Conservation (phyloP, 495 filamentous ascomycete genomes). For the Neurospora sp. region DNA sequence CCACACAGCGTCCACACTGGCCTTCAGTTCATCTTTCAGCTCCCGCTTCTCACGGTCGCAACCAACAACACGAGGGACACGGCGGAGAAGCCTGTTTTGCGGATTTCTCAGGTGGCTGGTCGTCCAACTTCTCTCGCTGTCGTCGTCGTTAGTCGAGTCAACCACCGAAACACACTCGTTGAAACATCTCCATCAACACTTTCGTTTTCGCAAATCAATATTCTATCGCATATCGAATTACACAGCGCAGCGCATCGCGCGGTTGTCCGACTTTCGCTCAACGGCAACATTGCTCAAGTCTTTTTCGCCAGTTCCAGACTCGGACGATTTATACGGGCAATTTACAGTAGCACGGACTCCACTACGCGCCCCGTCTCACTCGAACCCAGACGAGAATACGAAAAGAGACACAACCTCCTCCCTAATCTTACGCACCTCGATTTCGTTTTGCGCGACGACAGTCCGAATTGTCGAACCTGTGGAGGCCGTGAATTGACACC, state of each 20-base stretch:
- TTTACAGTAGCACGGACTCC: neutral
- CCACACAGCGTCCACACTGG: neutral
- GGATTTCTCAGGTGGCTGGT: neutral
- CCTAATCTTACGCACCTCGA: neutral
- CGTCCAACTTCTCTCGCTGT: neutral
- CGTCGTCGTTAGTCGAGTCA: neutral
- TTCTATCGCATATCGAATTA: neutral
- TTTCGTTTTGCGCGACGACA: neutral
- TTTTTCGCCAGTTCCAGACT: neutral
- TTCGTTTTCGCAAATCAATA: neutral
- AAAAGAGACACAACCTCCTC: neutral
- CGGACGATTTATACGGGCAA: neutral
- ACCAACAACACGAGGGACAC: neutral
- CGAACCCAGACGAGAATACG: neutral
- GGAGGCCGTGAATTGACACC: neutral
- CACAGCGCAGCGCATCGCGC: neutral
- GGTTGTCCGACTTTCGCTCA: constrained; percentile 1
- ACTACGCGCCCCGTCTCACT: neutral
- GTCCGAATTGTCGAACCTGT: neutral
- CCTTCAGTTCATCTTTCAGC: neutral
- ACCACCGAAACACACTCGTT: neutral
- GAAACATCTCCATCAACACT: neutral
- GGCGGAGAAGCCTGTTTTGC: neutral
- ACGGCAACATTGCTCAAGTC: neutral
- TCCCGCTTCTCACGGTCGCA: neutral